Evolutionary conservation across 352 stramenopile genomes (phyloP), one percentile per base, ranked within the genome.

Genomic region (Aphanomyces invadans): DNA sequence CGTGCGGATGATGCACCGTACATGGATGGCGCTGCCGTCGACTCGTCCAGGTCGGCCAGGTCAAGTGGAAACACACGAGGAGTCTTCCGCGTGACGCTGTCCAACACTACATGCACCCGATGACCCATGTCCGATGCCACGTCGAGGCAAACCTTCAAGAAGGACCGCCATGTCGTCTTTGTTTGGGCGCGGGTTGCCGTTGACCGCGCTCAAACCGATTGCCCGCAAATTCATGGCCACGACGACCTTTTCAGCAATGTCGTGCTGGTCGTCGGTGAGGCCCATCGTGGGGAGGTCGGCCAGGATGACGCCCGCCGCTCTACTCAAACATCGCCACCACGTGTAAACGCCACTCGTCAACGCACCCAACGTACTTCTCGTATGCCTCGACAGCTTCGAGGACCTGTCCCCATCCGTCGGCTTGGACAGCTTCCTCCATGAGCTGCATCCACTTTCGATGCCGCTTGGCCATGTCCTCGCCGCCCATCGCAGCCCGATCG

Each of bases 351-450:
- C 2, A 1, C 4, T 9, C 10, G 23, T 42, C 1, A 3, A 19
- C 32, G 42, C 48, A 52, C 15, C 3, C n/a, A 19, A 71, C 72
- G 15, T 60, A 89, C 80, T 77, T 60, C 62, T 90, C 81, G 57
- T 90, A 90, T 33, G 78, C 78, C 57, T 90, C 81, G n/a, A 90
- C 79, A 2, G 81, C 79, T 53, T 90, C 81, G n/a, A 88, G 60
- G 36, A 90, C 76, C 62, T 90, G 81, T 4, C 79, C 81, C 79
- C 79, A 87, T 26, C 70, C 74, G 56, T 90, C 81, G 4, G 79
- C 81, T 68, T 90, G 71, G 29, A 90, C 73, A 1, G 79, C 81
- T 38, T 76, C 71, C 63, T 83, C 72, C 59, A 90, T 71, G 55
- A 72, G 75, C 65, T 77, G 76, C 71, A 73, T 81, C 81, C 81